phyloP scores from a whole-genome alignment of 1,284 basidiomycete genomes.

The Ustilago loliicola region DNA sequence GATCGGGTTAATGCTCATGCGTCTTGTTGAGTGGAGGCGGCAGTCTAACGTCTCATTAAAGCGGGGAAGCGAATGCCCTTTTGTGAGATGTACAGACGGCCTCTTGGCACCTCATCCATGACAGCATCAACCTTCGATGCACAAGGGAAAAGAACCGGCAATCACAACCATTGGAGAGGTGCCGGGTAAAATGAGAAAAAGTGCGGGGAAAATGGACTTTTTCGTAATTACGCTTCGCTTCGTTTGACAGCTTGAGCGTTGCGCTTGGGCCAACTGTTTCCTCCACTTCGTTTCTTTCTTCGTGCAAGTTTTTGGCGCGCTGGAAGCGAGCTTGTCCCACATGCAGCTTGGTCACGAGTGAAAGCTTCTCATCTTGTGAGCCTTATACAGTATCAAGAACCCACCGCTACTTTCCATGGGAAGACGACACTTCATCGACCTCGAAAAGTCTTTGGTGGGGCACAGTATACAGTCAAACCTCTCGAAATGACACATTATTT shows the following conservation, averaged over 20 bases:
- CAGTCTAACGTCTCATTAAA: background rate
- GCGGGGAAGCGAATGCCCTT: background rate
- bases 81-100: background rate
- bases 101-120: background rate
- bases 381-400: no score
- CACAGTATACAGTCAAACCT: no score
- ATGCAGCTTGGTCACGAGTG: background rate
- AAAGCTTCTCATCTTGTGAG: background rate
- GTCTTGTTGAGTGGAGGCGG: background rate
- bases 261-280: conserved; percentile 2
- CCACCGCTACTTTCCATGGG: no score
- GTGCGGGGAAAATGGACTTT: conserved; percentile 6
- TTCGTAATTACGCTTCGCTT: conserved; percentile 2
- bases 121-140: background rate
- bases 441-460: no score
- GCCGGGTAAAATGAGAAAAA: conserved; percentile 7
- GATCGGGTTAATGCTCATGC: no score
- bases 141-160: background rate
- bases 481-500: no score
- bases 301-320: background rate
- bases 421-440: no score
- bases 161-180: background rate
- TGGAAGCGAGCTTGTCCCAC: background rate
- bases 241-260: background rate
- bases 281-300: background rate